Evolutionary conservation across 768 basidiomycete species (phyloP).

Genomic region (Symmetrospora coprosmae): DNA sequence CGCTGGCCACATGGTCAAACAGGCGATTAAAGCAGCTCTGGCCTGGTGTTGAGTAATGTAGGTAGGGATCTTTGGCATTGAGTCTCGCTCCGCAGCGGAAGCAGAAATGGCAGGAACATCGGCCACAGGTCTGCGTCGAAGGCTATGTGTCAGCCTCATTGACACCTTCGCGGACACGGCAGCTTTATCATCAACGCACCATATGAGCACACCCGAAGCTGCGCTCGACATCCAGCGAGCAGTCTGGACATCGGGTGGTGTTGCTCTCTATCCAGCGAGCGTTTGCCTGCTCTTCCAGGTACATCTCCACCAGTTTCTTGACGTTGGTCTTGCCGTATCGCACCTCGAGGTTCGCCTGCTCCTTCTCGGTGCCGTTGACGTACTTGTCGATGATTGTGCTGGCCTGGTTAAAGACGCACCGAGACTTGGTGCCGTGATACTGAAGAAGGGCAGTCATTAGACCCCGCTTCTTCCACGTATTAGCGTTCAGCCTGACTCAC

Average conservation of each 20-base stretch:
- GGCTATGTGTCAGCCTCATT: slow-evolving; percentile 4
- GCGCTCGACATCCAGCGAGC: slow-evolving; percentile 15
- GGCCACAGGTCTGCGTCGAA: slow-evolving; percentile 3
- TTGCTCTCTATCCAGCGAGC: slow-evolving; percentile 26
- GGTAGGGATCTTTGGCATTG: slow-evolving; percentile 10
- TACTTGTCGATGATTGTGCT: slow-evolving; percentile 24
- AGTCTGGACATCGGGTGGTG: slow-evolving; percentile 26
- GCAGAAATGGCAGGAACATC: slow-evolving; percentile 17
- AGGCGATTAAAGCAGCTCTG: slow-evolving; percentile 9
- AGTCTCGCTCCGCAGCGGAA: slow-evolving; percentile 10
- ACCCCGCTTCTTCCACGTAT: too few species aligned
- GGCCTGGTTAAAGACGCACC: slow-evolving; percentile 27
- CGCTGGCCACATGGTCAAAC: not conserved
- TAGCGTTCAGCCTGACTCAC: slow-evolving; percentile 4
- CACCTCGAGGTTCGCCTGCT: slow-evolving; percentile 23
- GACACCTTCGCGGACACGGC: not conserved
- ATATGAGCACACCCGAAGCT: slow-evolving; percentile 11
- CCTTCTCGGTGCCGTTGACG: slow-evolving; percentile 16
- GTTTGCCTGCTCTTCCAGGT: slow-evolving; percentile 29
- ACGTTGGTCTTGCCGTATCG: slow-evolving; percentile 29
- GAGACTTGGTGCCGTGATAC: slow-evolving; percentile 29
- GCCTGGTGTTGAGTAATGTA: slow-evolving; percentile 4
- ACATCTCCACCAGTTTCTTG: slow-evolving; percentile 25
- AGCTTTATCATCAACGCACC: not conserved
- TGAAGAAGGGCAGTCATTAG: not conserved